Evolutionary conservation across 2,329 filamentous ascomycete species (phyloP).

Genomic region (Xylariaceae sp.): DNA sequence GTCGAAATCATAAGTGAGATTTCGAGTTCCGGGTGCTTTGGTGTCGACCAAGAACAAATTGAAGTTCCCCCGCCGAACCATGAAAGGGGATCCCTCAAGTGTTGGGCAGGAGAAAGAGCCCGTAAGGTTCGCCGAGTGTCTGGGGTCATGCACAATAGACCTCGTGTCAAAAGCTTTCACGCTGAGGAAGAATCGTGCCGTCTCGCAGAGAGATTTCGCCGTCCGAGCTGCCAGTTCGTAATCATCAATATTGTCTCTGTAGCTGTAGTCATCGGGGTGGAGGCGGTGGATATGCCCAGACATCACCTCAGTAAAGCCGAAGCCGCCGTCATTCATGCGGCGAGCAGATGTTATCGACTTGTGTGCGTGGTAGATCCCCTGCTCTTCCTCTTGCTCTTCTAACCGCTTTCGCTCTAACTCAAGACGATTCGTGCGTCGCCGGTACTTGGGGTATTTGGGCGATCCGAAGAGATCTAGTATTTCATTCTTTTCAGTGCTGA

Average conservation of each 20-base stretch:
- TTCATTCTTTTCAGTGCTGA: constrained; percentile 45
- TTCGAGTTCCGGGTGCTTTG: constrained; percentile 53
- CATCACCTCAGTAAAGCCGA: constrained; percentile 63
- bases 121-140: constrained; percentile 51
- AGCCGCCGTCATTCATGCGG: constrained; percentile 44
- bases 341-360: constrained; percentile 41
- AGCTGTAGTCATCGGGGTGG: constrained; percentile 28
- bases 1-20: constrained; percentile 59
- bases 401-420: constrained; percentile 22
- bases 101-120: constrained; percentile 56
- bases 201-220: constrained; percentile 51
- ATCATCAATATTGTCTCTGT: constrained; percentile 46
- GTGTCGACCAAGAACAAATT: constrained; percentile 53
- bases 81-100: constrained; percentile 54
- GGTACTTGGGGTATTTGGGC: constrained; percentile 39
- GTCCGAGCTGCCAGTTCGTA: constrained; percentile 51
- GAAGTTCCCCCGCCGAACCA: constrained; percentile 56
- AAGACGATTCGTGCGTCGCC: constrained; percentile 14
- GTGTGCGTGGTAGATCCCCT: constrained; percentile 36
- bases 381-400: constrained; percentile 34
- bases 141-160: constrained; percentile 43
- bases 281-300: constrained; percentile 53
- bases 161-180: constrained; percentile 53
- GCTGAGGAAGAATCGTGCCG: constrained; percentile 56
- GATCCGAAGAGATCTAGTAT: constrained; percentile 52